Conservation (phyloP, 2,329 filamentous ascomycete species). For the Fonsecaea pugnacius region DNA sequence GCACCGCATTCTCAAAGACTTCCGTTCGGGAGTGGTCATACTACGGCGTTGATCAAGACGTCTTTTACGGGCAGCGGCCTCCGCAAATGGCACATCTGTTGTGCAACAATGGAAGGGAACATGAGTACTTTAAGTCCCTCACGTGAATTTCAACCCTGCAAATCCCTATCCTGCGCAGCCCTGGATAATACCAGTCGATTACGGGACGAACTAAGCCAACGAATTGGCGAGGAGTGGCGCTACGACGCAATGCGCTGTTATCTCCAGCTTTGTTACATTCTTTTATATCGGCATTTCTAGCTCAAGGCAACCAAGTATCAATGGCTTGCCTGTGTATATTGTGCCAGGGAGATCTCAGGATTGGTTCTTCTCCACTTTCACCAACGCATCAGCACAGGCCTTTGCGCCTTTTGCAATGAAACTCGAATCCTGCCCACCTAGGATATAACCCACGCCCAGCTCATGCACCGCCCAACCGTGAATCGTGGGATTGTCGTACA, state of each 20-base stretch:
- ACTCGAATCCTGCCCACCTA: constrained; percentile 31
- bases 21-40: neutral
- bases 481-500: constrained; percentile 18
- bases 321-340: neutral
- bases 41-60: neutral
- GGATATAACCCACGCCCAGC: constrained; percentile 26
- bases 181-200: neutral
- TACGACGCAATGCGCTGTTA: neutral
- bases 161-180: neutral
- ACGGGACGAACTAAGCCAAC: neutral
- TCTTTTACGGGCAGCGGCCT: neutral
- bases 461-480: constrained; percentile 15
- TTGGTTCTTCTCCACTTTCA: neutral
- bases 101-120: neutral
- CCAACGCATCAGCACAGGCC: constrained; percentile 15
- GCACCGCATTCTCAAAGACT: neutral
- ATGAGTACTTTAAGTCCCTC: neutral
- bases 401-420: constrained; percentile 28
- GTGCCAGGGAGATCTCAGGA: neutral
- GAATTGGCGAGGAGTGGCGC: neutral
- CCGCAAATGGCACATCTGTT: neutral
- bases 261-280: neutral
- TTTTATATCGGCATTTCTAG: neutral
- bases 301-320: neutral
- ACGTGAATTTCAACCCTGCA: neutral